A percentile compares a stretch with the other conserved stretches of the same genome.
Conservation (phyloP, 139 green algal species). For the Edaphochlamys debaryana region DNA sequence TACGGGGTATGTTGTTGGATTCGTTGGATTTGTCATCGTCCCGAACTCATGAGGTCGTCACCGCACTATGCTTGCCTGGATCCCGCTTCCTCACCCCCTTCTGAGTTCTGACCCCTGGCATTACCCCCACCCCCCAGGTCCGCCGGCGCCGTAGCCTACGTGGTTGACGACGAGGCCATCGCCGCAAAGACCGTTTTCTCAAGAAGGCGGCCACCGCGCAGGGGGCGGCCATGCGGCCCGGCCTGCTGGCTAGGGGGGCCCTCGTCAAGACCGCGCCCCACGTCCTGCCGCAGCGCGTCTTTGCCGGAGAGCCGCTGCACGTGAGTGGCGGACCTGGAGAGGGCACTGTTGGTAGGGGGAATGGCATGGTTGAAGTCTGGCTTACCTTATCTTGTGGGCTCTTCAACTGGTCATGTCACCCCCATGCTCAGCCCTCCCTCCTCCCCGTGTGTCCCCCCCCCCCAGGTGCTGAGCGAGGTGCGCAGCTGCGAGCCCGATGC, state of each 20-base stretch:
- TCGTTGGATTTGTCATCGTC: too few species aligned
- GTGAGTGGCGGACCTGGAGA: conserved; percentile 4
- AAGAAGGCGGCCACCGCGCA: conserved; percentile 20
- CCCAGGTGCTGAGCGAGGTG: conserved; percentile 45
- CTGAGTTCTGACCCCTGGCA: too few species aligned
- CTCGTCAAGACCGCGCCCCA: conserved; percentile 33
- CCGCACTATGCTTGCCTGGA: too few species aligned
- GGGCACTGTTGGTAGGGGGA: neutral
- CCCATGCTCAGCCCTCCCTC: neutral
- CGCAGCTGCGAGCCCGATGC: conserved; percentile 7
- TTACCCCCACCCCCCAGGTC: too few species aligned
- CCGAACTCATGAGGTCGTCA: too few species aligned
- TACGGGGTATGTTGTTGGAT: too few species aligned
- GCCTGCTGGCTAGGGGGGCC: neutral
- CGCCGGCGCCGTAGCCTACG: too few species aligned
- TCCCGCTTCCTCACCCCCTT: too few species aligned
- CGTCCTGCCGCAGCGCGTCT: conserved; percentile 42
- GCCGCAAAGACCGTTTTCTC: conserved; percentile 40
- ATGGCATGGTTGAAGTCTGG: neutral
- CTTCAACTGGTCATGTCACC: neutral
- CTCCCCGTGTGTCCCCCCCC: neutral
- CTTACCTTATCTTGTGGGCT: neutral
- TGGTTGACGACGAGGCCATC: conserved; percentile 48
- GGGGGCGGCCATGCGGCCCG: conserved; percentile 18
- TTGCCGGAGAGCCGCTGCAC: conserved; percentile 42